phyloP scores from a whole-genome alignment of 176 grass and related monocot species.

The Oryza coarctata region DNA sequence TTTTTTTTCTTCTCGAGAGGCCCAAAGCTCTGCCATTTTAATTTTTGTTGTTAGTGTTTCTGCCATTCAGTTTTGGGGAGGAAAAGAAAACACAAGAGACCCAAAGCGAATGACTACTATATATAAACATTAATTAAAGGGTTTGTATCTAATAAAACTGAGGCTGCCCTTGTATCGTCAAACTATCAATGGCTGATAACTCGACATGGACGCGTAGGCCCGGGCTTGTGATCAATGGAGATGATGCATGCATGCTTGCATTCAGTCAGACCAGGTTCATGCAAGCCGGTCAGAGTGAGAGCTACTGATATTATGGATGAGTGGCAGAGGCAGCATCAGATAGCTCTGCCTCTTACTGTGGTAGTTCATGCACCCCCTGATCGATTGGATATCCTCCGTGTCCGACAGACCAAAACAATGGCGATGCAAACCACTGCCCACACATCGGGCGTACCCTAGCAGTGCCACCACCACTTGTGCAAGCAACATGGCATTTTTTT shows the following conservation, averaged over 20 bases:
- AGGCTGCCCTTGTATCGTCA: neutral
- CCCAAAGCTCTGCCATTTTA: neutral
- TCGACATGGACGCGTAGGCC: slow-evolving; percentile 7
- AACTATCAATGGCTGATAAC: neutral
- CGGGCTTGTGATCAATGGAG: neutral
- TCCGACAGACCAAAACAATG: neutral
- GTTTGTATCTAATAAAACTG: neutral
- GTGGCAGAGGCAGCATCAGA: neutral
- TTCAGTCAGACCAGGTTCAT: slow-evolving; percentile 11
- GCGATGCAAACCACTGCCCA: neutral
- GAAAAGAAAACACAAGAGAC: neutral
- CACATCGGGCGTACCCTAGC: neutral
- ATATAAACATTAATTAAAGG: neutral
- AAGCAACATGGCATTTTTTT: slow-evolving; percentile 1
- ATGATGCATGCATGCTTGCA: neutral
- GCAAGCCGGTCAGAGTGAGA: slow-evolving; percentile 2
- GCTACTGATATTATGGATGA: neutral
- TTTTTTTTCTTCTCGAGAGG: neutral
- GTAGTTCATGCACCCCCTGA: slow-evolving; percentile 18
- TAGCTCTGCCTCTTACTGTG: slow-evolving; percentile 1
- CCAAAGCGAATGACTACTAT: neutral
- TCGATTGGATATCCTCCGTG: neutral
- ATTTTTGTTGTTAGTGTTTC: neutral
- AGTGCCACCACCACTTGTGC: neutral
- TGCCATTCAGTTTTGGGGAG: neutral